Evolutionary conservation across 106 monocot genomes (phyloP), one percentile per base, ranked within the genome.

Genomic region (Apostasia shenzhenica): DNA sequence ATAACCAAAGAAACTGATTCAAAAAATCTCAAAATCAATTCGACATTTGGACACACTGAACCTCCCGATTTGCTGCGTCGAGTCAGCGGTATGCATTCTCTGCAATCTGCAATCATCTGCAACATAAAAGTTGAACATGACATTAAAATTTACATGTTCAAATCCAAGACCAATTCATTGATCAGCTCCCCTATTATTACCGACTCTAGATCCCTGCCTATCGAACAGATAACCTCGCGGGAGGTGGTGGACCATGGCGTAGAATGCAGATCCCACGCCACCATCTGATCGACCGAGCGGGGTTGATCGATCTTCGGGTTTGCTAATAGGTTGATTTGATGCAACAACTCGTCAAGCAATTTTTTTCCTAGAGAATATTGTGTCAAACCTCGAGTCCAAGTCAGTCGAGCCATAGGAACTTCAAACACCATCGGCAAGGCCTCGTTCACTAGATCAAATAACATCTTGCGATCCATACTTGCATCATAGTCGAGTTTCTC

Each of bases 391-490:
- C 44, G 46, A 41, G 69, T 8, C 68, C 67, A 57, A 66, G 56
- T 70, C 10, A 73, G 70, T 3, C 55, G 56, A 10, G 54, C 46
- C 57, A n/a, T 73, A 1, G 45, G 66, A 38, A 45, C 6, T 39
- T 61, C 57, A 3, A 83, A 1, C 12, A 80, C 72, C 14, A 48
- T 62, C 1, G 75, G 69, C 67, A 93, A 57, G 67, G 77, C 79
- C 68, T 89, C 89, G 38, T 86, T 93, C 14, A 80, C 46, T 38
- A 93, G 61, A 69, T 89, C 82, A 69, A 89, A 89, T n/a, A 93
- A 55, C 57, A 93, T 63, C 54, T 73, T 79, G 70, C 67, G 77
- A 47, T 64, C 69, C 14, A 80, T 8, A 11, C 51, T 26, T 6
- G 55, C 48, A 7, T 41, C 46, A 61, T 75, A 38, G n/a, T 67